Base-by-base conservation (phyloP, 768 basidiomycete genomes). In the Pleurotus sapidus region DNA sequence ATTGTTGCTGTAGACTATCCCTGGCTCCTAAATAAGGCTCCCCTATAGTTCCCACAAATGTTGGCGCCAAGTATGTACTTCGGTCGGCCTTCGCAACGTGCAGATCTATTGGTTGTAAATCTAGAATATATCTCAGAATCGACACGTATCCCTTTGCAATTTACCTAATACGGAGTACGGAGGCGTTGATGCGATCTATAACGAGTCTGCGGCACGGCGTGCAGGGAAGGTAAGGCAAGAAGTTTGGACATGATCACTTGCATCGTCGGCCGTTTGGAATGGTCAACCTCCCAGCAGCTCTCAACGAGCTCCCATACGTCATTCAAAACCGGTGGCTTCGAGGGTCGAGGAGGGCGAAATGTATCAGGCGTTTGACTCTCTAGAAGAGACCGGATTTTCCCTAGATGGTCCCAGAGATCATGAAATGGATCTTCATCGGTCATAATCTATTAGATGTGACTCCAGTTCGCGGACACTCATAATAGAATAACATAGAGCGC, bases 301-400 rank as follows among this genome's bases (percentile, higher is more conserved):
- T 20, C 24, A 1, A 59, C 57, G 34, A 59, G 56, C 1, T 53
- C 55, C 60, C 60, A 61, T 37, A 34, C 46, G 15, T n/a, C 38
- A 24, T 59, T 49, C 2, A 37, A 20, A 12, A 59, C 24, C 3
- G 47, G 17, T 15, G 5, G 14, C 15, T 11, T 18, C 4, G 49
- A 15, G n/a, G 59, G 59, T 11, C 57, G 39, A 14, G 20, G 23
- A 20, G 55, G 55, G n/a, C 27, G 42, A 11, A 27, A 24, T 20
- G 30, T 30, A 7, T 12, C 24, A 11, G 45, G 55, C 43, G 48
- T 46, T 17, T 12, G 23, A 30, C 6, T 34, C 12, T 14, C 45
- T 12, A 12, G 9, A 5, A 18, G 18, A 3, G 46, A 24, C 18
- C 15, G 20, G 7, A 24, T 4, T 20, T 14, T 18, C 24, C 12